Base-by-base conservation (phyloP, 176 grass and related monocot genomes). In the Zizania latifolia region DNA sequence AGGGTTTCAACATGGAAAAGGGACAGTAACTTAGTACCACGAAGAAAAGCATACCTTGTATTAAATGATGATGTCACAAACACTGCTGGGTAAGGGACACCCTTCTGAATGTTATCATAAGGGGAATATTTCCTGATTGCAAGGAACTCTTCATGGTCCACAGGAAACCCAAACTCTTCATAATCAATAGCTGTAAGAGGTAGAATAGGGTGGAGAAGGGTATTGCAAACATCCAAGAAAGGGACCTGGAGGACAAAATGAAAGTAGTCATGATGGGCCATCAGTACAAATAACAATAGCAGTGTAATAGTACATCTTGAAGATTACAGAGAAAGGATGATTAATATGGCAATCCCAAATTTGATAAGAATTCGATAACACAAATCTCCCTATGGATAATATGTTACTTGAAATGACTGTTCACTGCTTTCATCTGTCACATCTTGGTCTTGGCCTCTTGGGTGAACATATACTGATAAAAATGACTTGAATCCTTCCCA, bases 201-300 rank as follows among this genome's bases (percentile, higher is more conserved):
- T 58, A 98, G 80, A 89, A 94, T 87, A 78, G 91, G 94, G 51
- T 88, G 81, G 24, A 94, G 81, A 72, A 92, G 94, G 51, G 94
- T 94, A 77, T 88, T 98, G 84, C 86, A 84, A 71, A 94, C 89
- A 92, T 98, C 94, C 76, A 98, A 83, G 86, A 98, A 98, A 35
- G 94, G 94, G 43, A 90, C 94, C 91, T 98, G 89, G 22, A 74
- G 38, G 28, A 68, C 32, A 45, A 77, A 78, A 65, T 45, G 66
- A 24, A 57, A 81, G 23, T 22, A 65, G 30, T 5, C 12, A 24
- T 71, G 55, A 78, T 66, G 50, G 24, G 56, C 40, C 29, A 59
- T 50, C 23, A 59, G 38, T 31, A 46, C 9, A 55, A 72, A 72
- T 21, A 58, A 26, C 4, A 70, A 59, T 23, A 82, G 56, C 71